Base-by-base conservation (phyloP, 176 grass and related monocot genomes). In the Musa schizocarpa region DNA sequence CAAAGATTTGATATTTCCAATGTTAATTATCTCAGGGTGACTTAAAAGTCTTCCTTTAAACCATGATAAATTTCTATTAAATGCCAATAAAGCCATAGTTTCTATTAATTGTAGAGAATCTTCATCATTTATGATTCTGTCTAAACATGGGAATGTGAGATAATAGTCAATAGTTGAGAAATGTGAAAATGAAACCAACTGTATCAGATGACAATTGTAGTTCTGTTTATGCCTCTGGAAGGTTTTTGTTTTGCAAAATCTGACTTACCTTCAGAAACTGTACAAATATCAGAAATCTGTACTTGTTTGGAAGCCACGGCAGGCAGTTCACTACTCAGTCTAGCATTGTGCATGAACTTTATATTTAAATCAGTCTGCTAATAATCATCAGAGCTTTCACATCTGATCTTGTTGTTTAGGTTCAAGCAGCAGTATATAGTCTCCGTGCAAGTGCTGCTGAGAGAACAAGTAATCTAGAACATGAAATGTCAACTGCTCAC, bases 371-470 rank as follows among this genome's bases (percentile, higher is more conserved):
- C 10, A 53, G 83, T 74, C 21, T 58, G n/a, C 54, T 51, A 23
- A 25, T 74, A 52, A 61, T 17, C 56, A 62, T 50, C 53, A 63
- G 8, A 52, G 57, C 11, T 80, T 74, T 80, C 34, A 77, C 27
- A 62, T 25, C 50, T 48, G 52, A 27, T 11, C 61, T 75, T 65
- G 74, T 24, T 81, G 77, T 88, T 62, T 68, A 99, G 96, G 96
- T 99, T 72, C 96, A 99, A 92, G 83, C 84, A 69, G 96, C 96
- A 65, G 89, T 99, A 52, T 69, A 90, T 65, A 78, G 75, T 65
- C 91, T 99, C 67, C 86, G 91, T 70, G 79, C 86, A 74, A 86
- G 90, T 23, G 53, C 96, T 63, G 82, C 86, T 51, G 86, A 89
- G 72, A 81, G 84, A 74, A 92, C 88, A 64, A 85, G 76, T 77